A percentile compares a stretch with the other conserved stretches of the same genome.
Conservation (phyloP, 139 green algal species). For the Nannochloris sp. region DNA sequence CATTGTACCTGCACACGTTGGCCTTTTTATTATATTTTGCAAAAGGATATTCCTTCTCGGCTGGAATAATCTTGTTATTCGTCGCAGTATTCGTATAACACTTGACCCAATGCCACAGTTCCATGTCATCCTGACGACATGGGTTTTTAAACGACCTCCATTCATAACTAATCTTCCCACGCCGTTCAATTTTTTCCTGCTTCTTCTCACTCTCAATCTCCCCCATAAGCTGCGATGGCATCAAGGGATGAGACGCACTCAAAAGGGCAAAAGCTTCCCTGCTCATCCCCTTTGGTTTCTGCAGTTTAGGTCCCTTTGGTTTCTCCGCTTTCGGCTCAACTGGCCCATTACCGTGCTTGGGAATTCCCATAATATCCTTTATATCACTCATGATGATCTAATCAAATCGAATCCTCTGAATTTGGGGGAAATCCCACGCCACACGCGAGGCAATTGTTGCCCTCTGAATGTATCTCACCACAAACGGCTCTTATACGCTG, state of each 20-base stretch:
- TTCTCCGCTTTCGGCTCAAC: conserved; percentile 35
- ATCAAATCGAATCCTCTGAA: not conserved
- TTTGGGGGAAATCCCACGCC: too few species aligned
- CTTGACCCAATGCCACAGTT: conserved; percentile 79
- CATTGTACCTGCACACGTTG: conserved; percentile 47
- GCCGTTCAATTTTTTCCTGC: not conserved
- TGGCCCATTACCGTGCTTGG: conserved; percentile 11
- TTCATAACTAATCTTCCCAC: conserved; percentile 41
- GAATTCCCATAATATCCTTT: conserved; percentile 82
- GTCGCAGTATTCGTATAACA: conserved; percentile 59
- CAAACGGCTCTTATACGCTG: too few species aligned
- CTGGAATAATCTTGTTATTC: conserved; percentile 45
- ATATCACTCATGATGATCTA: conserved; percentile 63
- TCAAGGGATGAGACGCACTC: conserved; percentile 69
- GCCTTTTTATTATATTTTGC: conserved; percentile 83
- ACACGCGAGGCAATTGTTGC: too few species aligned
- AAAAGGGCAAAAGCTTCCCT: conserved; percentile 83
- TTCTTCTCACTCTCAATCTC: conserved; percentile 31
- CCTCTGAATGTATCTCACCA: too few species aligned
- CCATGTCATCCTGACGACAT: conserved; percentile 54
- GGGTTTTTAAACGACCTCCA: conserved; percentile 66
- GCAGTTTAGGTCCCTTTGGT: conserved; percentile 47
- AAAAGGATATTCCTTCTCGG: conserved; percentile 69
- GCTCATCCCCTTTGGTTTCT: conserved; percentile 71
- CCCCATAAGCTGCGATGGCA: conserved; percentile 52